These are phyloP conservation scores for Trebouxia gelatinosa DNA, from an alignment of 163 green algal genomes.

Conservation along the genomic window DNA sequence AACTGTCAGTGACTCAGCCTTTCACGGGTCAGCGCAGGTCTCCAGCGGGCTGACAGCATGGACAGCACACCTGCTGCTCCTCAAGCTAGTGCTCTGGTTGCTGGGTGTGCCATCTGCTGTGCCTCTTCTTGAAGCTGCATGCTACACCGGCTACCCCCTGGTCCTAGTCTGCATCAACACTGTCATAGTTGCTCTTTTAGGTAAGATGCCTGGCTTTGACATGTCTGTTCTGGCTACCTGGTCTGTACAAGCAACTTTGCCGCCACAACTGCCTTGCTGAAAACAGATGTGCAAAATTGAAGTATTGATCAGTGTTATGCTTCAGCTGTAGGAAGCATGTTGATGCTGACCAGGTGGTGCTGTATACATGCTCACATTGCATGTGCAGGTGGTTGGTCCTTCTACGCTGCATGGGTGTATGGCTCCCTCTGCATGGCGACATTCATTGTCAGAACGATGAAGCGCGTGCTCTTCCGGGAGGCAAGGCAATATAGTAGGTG, in stretches of 20 bases:
- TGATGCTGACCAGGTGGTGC: neutral
- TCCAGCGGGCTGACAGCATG: conserved; percentile 62
- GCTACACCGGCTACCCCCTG: conserved; percentile 90
- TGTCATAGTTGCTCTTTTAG: conserved; percentile 42
- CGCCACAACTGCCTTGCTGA: too few species aligned
- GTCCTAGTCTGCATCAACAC: conserved; percentile 62
- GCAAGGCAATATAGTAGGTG: conserved; percentile 61
- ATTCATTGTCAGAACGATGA: conserved; percentile 96
- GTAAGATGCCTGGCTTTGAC: too few species aligned
- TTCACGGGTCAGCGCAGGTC: too few species aligned
- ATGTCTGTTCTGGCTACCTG: too few species aligned
- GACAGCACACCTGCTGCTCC: conserved; percentile 70
- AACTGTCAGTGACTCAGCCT: too few species aligned
- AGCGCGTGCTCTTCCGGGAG: conserved; percentile 88
- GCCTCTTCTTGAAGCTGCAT: conserved; percentile 80
- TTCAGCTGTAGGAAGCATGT: too few species aligned
- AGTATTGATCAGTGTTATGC: too few species aligned
- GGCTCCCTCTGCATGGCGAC: conserved; percentile 73
- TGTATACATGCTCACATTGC: neutral
- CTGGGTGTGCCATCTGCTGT: conserved; percentile 64
- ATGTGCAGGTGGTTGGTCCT: conserved; percentile 55
- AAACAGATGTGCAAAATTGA: too few species aligned
- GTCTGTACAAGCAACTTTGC: too few species aligned
- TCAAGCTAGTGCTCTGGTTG: conserved; percentile 72
- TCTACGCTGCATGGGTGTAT: conserved; percentile 75